These are phyloP conservation scores for Chiua sp. DNA, from an alignment of 1,284 basidiomycete genomes.

Conservation along the genomic window DNA sequence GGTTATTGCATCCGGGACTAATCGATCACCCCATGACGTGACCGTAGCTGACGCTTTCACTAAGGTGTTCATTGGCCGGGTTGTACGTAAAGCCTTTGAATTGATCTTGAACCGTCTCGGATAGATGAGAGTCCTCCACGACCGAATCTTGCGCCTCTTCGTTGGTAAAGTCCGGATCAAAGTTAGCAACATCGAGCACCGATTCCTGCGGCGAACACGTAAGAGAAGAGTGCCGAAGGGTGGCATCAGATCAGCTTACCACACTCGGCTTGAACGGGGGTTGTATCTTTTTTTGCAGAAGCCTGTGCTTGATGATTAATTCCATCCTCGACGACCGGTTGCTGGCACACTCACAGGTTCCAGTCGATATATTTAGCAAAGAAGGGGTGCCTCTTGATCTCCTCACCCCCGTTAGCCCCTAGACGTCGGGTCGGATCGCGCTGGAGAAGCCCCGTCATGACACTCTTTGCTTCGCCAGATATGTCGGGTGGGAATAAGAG, in stretches of 20 bases:
- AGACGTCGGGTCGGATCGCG: conserved; percentile 88
- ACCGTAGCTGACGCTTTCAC: conserved; percentile 74
- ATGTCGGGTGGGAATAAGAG: conserved; percentile 94
- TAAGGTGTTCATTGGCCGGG: conserved; percentile 79
- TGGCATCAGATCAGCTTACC: conserved; percentile 49
- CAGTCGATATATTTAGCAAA: conserved; percentile 96
- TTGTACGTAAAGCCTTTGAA: conserved; percentile 91
- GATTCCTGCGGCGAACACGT: conserved; percentile 58
- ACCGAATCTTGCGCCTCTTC: conserved; percentile 95
- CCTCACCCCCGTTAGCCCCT: conserved; percentile 92
- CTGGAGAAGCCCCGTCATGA: conserved; percentile 89
- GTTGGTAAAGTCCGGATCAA: conserved; percentile 94
- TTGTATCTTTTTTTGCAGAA: conserved; percentile 95
- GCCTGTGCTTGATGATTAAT: conserved; percentile 43
- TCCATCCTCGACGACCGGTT: neutral
- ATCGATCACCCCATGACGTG: conserved; percentile 39
- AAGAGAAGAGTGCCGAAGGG: neutral
- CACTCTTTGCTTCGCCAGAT: conserved; percentile 84
- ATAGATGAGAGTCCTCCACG: conserved; percentile 90
- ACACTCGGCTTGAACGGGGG: conserved; percentile 99
- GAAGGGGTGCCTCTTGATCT: conserved; percentile 97
- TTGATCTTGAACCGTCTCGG: conserved; percentile 94
- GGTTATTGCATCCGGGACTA: neutral
- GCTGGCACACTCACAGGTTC: conserved; percentile 54
- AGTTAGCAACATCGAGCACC: conserved; percentile 86